Conservation (phyloP, 2,329 filamentous ascomycete genomes). For the Aspergillus niger region DNA sequence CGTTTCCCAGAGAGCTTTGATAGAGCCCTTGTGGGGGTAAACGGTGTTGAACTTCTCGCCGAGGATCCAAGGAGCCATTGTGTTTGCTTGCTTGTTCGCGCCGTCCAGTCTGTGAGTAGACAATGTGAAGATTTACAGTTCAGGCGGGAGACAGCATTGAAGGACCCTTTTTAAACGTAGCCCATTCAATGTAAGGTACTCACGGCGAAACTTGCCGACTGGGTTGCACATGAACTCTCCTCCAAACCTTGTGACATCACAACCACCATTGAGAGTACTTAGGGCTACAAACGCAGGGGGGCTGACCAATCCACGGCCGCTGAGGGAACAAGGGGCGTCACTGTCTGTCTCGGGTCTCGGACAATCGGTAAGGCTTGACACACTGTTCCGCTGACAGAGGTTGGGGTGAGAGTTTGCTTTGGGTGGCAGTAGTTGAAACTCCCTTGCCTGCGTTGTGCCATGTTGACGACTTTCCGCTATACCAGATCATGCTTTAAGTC, state of each 20-base stretch:
- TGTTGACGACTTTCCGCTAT: background rate
- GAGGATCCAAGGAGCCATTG: constrained; percentile 37
- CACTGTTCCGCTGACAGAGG: background rate
- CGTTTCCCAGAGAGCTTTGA: constrained; percentile 69
- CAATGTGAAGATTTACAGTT: background rate
- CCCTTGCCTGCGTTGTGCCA: background rate
- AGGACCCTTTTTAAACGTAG: background rate
- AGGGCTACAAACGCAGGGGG: background rate
- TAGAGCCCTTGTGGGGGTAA: constrained; percentile 61
- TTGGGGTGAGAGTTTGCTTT: background rate
- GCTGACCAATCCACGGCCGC: background rate
- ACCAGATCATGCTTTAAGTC: no score
- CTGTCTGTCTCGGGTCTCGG: background rate
- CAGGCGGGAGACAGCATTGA: background rate
- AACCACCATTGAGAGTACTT: background rate
- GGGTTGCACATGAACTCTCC: background rate
- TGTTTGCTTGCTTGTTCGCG: constrained; percentile 4
- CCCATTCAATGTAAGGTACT: background rate
- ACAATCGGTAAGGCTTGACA: background rate
- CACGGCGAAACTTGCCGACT: background rate
- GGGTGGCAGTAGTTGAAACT: background rate
- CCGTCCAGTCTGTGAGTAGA: background rate
- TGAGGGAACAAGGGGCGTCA: background rate
- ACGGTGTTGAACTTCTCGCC: constrained; percentile 52
- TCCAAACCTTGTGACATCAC: background rate